Evolutionary conservation across 345 rosid species (phyloP).

Genomic region (Syzygium aromaticum): DNA sequence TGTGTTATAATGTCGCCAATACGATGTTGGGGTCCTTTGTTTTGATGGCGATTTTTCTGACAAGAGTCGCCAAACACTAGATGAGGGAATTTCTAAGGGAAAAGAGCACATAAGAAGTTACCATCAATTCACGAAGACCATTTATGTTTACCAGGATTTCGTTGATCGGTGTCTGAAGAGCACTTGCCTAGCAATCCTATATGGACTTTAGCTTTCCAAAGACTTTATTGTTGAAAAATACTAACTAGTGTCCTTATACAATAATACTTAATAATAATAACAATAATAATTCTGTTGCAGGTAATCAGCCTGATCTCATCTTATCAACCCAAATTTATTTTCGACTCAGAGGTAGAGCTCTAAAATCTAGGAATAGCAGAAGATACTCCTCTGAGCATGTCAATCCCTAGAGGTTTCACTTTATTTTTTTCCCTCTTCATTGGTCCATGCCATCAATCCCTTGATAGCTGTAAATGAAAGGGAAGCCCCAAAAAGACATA

Average conservation of each 20-base stretch:
- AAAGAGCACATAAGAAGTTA: not conserved
- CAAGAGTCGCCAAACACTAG: not conserved
- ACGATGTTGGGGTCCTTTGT: not conserved
- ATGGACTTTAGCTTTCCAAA: not conserved
- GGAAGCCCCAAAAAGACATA: not conserved
- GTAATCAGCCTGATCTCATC: no score
- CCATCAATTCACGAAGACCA: not conserved
- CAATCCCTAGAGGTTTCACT: not conserved
- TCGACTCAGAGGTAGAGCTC: not conserved
- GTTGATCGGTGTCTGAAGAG: not conserved
- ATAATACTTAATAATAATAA: not conserved
- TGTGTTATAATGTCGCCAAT: not conserved
- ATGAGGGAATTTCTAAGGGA: not conserved
- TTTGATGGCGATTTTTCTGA: not conserved
- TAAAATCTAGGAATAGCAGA: not conserved
- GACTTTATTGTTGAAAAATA: not conserved
- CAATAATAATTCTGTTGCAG: no score
- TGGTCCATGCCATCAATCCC: not conserved
- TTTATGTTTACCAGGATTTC: not conserved
- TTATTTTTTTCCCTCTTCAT: no score
- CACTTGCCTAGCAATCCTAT: not conserved
- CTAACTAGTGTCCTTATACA: not conserved
- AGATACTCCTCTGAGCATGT: not conserved
- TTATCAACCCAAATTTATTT: not conserved
- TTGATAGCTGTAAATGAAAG: not conserved